Evolutionary conservation across 2,329 filamentous ascomycete genomes (phyloP).

Genomic region (Mollisiaceae sp.): DNA sequence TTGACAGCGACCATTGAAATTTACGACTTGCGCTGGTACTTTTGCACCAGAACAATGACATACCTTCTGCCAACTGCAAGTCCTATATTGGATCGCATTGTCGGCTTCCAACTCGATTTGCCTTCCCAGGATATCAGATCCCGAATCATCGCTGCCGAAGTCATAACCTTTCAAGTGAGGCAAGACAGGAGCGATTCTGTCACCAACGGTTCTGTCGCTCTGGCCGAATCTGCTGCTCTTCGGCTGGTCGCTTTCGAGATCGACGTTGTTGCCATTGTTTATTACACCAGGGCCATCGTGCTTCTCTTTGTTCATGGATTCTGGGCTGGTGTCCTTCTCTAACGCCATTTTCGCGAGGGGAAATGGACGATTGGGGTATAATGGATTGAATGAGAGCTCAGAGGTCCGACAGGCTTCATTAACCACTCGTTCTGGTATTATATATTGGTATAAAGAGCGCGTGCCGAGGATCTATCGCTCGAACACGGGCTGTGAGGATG

Average conservation of each 20-base stretch:
- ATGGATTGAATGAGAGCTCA: slow-evolving; percentile 25
- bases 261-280: slow-evolving; percentile 16
- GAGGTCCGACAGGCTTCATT: slow-evolving; percentile 31
- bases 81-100: slow-evolving; percentile 87
- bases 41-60: slow-evolving; percentile 21
- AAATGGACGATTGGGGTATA: slow-evolving; percentile 39
- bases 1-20: too few species aligned
- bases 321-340: slow-evolving; percentile 21
- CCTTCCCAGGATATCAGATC: slow-evolving; percentile 50
- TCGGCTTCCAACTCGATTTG: slow-evolving; percentile 80
- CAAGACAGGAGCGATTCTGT: slow-evolving; percentile 41
- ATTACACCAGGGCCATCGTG: slow-evolving; percentile 10
- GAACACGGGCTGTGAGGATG: slow-evolving; percentile 11
- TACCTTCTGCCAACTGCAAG: slow-evolving; percentile 91
- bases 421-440: slow-evolving; percentile 13
- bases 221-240: slow-evolving; percentile 14
- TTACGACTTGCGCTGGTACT: not conserved
- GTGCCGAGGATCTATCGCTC: slow-evolving; percentile 24
- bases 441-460: slow-evolving; percentile 6
- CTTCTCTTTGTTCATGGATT: slow-evolving; percentile 19
- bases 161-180: slow-evolving; percentile 39
- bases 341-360: slow-evolving; percentile 42
- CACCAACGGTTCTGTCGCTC: slow-evolving; percentile 31
- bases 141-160: slow-evolving; percentile 33
- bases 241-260: slow-evolving; percentile 23